Conservation (phyloP, 371 early-diverging fungal genomes). For the Coemansia sp. region DNA sequence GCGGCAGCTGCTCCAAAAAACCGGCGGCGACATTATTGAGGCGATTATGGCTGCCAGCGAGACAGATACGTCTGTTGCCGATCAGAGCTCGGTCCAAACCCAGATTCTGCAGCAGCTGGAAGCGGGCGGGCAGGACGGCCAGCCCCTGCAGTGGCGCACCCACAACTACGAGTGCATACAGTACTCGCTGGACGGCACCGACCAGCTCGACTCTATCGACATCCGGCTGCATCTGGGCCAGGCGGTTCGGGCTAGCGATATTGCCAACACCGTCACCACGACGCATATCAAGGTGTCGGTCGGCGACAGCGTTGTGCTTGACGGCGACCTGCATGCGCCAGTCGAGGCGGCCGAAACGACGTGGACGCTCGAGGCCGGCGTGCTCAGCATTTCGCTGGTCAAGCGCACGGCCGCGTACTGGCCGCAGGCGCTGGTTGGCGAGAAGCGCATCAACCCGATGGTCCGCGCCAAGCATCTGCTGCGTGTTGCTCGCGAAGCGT, state of each 20-base stretch:
- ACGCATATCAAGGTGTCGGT: conserved; percentile 23
- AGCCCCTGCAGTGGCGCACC: conserved; percentile 27
- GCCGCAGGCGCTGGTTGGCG: conserved; percentile 31
- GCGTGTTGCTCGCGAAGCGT: conserved; percentile 33
- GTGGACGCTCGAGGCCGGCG: conserved; percentile 32
- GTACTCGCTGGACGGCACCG: conserved; percentile 23
- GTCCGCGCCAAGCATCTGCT: conserved; percentile 34
- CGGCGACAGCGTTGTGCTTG: conserved; percentile 20
- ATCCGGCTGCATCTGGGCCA: conserved; percentile 24
- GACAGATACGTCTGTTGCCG: neutral
- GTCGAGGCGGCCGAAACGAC: conserved; percentile 21
- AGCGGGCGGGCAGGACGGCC: conserved; percentile 2
- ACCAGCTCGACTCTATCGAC: conserved; percentile 36
- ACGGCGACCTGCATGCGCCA: conserved; percentile 32
- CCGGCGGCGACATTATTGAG: conserved; percentile 65
- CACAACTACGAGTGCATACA: conserved; percentile 34
- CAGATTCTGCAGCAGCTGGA: conserved; percentile 37
- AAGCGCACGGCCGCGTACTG: conserved; percentile 27
- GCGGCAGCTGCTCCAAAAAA: conserved; percentile 57
- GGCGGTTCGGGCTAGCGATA: conserved; percentile 11
- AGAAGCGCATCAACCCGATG: conserved; percentile 22
- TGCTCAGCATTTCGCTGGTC: conserved; percentile 25
- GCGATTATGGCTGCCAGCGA: conserved; percentile 61
- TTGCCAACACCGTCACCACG: conserved; percentile 20
- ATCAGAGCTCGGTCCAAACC: conserved; percentile 17